Conservation (phyloP, 495 filamentous ascomycete species). For the Neurospora sp. region DNA sequence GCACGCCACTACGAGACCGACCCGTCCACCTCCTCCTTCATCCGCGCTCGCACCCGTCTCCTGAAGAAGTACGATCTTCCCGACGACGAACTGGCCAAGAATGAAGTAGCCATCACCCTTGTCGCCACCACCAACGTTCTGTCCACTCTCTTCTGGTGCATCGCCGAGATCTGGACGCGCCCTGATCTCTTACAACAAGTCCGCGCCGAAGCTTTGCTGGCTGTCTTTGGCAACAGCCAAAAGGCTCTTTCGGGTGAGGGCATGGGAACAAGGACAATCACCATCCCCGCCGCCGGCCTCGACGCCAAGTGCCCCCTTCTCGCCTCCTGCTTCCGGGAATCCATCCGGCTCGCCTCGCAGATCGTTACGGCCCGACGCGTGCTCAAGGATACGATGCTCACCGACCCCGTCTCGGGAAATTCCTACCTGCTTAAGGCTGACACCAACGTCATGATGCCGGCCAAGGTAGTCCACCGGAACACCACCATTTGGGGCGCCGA, state of each 20-base stretch:
- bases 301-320: constrained; percentile 8
- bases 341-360: constrained; percentile 9
- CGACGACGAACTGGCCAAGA: constrained; percentile 1
- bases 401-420: constrained; percentile 3
- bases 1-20: constrained; percentile 1
- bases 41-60: background rate
- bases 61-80: constrained; percentile 1
- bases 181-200: constrained; percentile 2
- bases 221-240: background rate
- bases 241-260: background rate
- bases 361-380: constrained; percentile 13
- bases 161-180: constrained; percentile 7
- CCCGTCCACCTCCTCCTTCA: constrained; percentile 1
- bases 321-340: constrained; percentile 11
- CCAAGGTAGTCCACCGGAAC: constrained; percentile 15
- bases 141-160: constrained; percentile 12
- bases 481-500: constrained; percentile 26
- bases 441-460: constrained; percentile 17
- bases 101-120: constrained; percentile 7
- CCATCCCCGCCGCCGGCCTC: background rate
- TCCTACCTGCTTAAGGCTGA: constrained; percentile 29
- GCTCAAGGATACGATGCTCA: constrained; percentile 22
- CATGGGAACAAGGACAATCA: background rate
- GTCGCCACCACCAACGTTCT: constrained; percentile 10
- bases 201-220: constrained; percentile 4